Evolutionary conservation across 805 yeast species (phyloP).

Genomic region (Candida qinlingensis): DNA sequence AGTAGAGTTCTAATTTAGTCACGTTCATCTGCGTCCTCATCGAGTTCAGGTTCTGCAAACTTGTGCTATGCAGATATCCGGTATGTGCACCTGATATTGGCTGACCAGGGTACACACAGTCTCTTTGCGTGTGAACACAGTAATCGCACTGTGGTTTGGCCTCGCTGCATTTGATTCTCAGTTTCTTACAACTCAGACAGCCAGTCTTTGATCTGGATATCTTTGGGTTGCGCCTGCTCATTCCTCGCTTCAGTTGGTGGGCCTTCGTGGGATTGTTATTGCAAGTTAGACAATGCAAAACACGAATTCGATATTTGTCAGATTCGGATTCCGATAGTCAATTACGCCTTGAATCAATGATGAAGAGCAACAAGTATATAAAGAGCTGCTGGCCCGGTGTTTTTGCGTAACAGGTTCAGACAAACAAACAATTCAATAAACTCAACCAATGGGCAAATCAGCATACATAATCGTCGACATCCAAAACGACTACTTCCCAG

Average conservation of each 20-base stretch:
- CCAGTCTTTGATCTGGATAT: neutral
- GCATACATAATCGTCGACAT: conserved; percentile 16
- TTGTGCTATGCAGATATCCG: neutral
- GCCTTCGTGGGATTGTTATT: no score
- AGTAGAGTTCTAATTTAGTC: conserved; percentile 14
- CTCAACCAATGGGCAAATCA: conserved; percentile 2
- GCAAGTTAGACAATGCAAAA: no score
- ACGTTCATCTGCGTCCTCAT: conserved; percentile 13
- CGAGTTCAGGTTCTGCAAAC: conserved; percentile 10
- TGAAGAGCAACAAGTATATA: no score
- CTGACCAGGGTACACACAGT: neutral
- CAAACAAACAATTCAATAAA: neutral
- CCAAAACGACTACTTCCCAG: conserved; percentile 19
- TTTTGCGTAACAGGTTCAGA: no score
- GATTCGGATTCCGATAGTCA: no score
- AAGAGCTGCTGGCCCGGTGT: no score
- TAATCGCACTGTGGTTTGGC: neutral
- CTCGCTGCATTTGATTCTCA: neutral
- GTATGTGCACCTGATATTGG: neutral
- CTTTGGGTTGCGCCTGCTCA: no score
- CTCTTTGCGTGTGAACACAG: neutral
- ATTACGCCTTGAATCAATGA: no score
- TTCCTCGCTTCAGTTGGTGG: no score
- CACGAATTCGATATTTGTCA: no score
- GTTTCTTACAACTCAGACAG: neutral